Conservation (phyloP, 768 basidiomycete genomes). For the Pleurotus sapidus region DNA sequence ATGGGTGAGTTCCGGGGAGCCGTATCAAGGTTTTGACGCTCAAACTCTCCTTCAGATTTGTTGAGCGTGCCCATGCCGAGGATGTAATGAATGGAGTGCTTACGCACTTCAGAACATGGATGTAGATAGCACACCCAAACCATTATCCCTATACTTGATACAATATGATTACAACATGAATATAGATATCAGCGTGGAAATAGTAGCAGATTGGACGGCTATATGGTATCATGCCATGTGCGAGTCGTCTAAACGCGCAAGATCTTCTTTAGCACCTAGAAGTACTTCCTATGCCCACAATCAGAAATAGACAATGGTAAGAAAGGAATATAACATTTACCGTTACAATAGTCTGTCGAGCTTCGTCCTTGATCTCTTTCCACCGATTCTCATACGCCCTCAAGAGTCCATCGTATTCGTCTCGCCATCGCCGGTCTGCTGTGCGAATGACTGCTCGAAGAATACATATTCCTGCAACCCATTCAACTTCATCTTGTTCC, state of each 20-base stretch:
- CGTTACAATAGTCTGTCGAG: conserved; percentile 58
- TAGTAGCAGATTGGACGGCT: neutral
- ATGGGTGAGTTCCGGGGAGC: conserved; percentile 23
- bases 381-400: conserved; percentile 60
- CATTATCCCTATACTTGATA: neutral
- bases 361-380: conserved; percentile 71
- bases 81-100: conserved; percentile 26
- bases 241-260: conserved; percentile 39
- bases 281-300: conserved; percentile 39
- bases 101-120: conserved; percentile 23
- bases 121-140: conserved; percentile 12
- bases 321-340: conserved; percentile 26
- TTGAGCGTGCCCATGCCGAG: conserved; percentile 28
- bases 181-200: neutral
- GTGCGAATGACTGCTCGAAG: conserved; percentile 56
- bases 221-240: conserved; percentile 8
- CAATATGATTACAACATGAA: neutral
- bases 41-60: conserved; percentile 19
- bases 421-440: conserved; percentile 41
- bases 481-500: conserved; percentile 66
- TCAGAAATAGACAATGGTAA: neutral
- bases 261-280: conserved; percentile 50
- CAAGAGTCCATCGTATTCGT: conserved; percentile 54
- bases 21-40: neutral
- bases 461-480: conserved; percentile 63